phyloP scores from a whole-genome alignment of 495 filamentous ascomycete species.

The Aspergillus bridgeri region DNA sequence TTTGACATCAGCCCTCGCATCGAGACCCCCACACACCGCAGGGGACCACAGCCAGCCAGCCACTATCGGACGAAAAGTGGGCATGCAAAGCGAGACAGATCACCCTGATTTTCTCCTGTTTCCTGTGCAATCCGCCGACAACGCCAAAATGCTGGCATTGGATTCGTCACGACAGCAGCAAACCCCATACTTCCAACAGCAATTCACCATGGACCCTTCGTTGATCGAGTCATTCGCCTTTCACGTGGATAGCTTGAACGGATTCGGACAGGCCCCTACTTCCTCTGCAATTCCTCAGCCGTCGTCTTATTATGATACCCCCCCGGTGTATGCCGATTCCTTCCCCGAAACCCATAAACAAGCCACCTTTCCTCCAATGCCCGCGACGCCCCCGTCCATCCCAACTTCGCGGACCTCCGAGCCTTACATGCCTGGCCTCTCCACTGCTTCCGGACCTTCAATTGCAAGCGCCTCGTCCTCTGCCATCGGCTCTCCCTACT shows the following conservation, averaged over 20 bases:
- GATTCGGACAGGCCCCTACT: slow-evolving; percentile 26
- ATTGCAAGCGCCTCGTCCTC: slow-evolving; percentile 71
- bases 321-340: slow-evolving; percentile 25
- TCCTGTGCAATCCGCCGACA: slow-evolving; percentile 8
- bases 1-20: slow-evolving; percentile 9
- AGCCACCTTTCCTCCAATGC: slow-evolving; percentile 33
- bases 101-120: slow-evolving; percentile 29
- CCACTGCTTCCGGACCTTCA: slow-evolving; percentile 72
- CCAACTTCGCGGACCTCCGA: slow-evolving; percentile 33
- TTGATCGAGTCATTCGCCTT: slow-evolving; percentile 35
- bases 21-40: neutral
- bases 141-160: slow-evolving; percentile 38
- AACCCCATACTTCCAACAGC: slow-evolving; percentile 31
- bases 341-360: slow-evolving; percentile 28
- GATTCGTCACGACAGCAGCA: slow-evolving; percentile 36
- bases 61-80: slow-evolving; percentile 7
- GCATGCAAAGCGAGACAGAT: slow-evolving; percentile 19
- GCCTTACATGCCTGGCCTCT: slow-evolving; percentile 55
- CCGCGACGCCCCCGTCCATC: slow-evolving; percentile 34
- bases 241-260: slow-evolving; percentile 25
- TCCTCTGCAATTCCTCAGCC: slow-evolving; percentile 24
- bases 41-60: slow-evolving; percentile 2
- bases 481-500: slow-evolving; percentile 75
- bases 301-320: slow-evolving; percentile 28
- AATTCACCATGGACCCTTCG: slow-evolving; percentile 35